Percentiles rank a stretch among this genome's conserved stretches.
Evolutionary conservation across 1,284 basidiomycete genomes (phyloP).

Genomic region (Trichosporon asahii): DNA sequence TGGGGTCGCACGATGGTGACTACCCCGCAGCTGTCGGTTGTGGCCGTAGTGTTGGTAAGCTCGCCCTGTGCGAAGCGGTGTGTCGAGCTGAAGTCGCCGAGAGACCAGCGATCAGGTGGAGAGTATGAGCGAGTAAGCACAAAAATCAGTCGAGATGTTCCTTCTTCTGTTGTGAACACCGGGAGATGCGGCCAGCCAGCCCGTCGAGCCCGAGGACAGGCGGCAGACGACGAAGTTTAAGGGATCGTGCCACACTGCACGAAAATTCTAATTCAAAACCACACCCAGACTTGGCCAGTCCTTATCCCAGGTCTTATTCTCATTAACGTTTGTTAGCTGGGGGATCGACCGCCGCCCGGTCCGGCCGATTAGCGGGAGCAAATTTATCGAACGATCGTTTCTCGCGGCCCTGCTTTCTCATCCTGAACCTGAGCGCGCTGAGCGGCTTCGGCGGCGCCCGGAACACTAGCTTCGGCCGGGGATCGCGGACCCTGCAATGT

Average conservation of each 20-base stretch:
- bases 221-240: no score
- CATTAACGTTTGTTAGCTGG: not conserved
- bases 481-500: no score
- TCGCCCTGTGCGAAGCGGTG: not conserved
- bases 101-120: not conserved
- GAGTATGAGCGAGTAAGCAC: not conserved
- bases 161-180: no score
- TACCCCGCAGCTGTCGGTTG: not conserved
- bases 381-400: constrained; percentile 8
- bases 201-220: not conserved
- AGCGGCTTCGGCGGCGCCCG: constrained; percentile 5
- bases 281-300: not conserved
- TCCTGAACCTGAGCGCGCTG: not conserved
- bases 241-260: not conserved
- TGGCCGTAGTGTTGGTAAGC: not conserved
- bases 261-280: not conserved
- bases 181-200: not conserved
- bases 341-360: constrained; percentile 15
- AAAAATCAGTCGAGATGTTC: not conserved
- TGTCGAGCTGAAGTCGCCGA: not conserved
- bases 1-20: constrained; percentile 17
- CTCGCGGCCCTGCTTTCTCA: not conserved
- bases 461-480: not conserved
- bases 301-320: not conserved
- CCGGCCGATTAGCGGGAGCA: constrained; percentile 4